Percentiles rank a stretch among this genome's conserved stretches.
Evolutionary conservation across 345 rosid genomes (phyloP).

Genomic region (Eucalyptus virginea): DNA sequence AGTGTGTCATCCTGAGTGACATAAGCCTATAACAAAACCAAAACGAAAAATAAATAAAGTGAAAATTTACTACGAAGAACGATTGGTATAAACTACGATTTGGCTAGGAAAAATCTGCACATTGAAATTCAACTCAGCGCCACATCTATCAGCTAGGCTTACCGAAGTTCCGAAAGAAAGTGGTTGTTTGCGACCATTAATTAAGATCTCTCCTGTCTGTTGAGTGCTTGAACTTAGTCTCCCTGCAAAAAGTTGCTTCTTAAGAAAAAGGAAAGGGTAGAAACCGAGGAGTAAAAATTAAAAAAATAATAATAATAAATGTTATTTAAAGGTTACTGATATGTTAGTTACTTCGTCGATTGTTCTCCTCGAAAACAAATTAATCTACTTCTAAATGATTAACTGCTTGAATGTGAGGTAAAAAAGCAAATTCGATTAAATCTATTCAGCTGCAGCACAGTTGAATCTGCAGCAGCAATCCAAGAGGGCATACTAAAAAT

Average conservation of each 20-base stretch:
- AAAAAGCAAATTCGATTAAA: not conserved
- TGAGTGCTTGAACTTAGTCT: not conserved
- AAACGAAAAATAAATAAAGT: not conserved
- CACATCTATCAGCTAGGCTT: not conserved
- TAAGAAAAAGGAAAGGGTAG: not conserved
- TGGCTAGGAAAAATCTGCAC: not conserved
- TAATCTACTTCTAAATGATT: not conserved
- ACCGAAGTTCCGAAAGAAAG: not conserved
- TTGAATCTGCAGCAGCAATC: not conserved
- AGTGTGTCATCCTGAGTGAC: not conserved
- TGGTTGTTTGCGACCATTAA: conserved; percentile 33
- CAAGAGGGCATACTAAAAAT: not conserved
- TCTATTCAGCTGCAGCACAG: not conserved
- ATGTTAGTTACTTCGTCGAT: not conserved
- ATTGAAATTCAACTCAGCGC: not conserved
- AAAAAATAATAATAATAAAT: not conserved
- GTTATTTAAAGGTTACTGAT: not conserved
- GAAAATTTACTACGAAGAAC: not conserved
- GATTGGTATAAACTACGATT: not conserved
- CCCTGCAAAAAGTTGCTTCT: not conserved
- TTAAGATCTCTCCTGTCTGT: conserved; percentile 25
- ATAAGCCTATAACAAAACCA: not conserved
- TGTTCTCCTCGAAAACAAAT: not conserved
- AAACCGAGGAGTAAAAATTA: not conserved
- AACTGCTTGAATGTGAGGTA: not conserved